Evolutionary conservation across 441 rosid species (phyloP).

Genomic region (Hura crepitans): DNA sequence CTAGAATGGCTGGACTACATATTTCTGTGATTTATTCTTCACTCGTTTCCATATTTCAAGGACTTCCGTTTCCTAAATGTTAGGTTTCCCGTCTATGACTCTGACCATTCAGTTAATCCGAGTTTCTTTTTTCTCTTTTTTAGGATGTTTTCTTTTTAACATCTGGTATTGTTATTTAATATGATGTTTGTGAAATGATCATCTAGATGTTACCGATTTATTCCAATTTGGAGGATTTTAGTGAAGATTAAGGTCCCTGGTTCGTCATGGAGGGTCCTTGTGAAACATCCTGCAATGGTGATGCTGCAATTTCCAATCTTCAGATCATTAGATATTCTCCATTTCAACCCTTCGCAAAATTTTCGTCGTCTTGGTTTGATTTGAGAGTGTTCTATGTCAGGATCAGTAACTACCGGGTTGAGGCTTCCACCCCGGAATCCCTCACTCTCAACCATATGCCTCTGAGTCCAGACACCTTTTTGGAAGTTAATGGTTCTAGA

Average conservation of each 20-base stretch:
- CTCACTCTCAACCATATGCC: constrained; percentile 70
- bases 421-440: constrained; percentile 55
- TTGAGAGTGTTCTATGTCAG: constrained; percentile 79
- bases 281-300: constrained; percentile 36
- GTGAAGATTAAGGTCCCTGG: constrained; percentile 36
- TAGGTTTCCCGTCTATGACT: constrained; percentile 18
- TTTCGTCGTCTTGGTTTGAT: constrained; percentile 59
- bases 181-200: constrained; percentile 9
- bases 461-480: constrained; percentile 54
- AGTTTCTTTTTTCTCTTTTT: constrained; percentile 2
- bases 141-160: constrained; percentile 12
- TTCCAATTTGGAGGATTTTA: constrained; percentile 28
- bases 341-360: constrained; percentile 37
- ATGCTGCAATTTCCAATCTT: constrained; percentile 34
- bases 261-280: constrained; percentile 44
- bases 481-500: constrained; percentile 72
- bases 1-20: constrained; percentile 10
- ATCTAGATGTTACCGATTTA: constrained; percentile 27
- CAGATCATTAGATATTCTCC: constrained; percentile 57
- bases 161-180: constrained; percentile 11
- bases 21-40: constrained; percentile 21
- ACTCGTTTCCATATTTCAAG: constrained; percentile 29
- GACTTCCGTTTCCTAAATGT: constrained; percentile 39
- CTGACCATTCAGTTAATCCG: constrained; percentile 14
- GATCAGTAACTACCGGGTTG: constrained; percentile 61